A percentile compares a stretch with the other conserved stretches of the same genome.
These are phyloP conservation scores for Daldinia childiae DNA, from an alignment of 495 filamentous ascomycete species.

Conservation along the genomic window DNA sequence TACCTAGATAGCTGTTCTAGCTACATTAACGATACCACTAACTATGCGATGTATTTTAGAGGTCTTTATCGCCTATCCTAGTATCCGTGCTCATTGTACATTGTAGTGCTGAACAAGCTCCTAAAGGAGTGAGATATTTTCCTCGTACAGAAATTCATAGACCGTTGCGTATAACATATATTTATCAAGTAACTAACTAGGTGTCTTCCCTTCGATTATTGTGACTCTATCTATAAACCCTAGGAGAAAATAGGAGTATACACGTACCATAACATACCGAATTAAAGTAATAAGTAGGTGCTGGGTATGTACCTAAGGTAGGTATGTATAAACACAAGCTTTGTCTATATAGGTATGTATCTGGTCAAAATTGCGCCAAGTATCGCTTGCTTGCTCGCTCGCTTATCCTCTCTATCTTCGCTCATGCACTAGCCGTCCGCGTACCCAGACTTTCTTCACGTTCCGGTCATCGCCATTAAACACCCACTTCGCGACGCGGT, in stretches of 20 bases:
- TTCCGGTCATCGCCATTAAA: slow-evolving; percentile 89
- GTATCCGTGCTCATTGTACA: too few relatives aligned
- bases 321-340: not conserved
- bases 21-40: too few relatives aligned
- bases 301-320: not conserved
- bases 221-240: not conserved
- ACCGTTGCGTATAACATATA: too few relatives aligned
- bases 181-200: not conserved
- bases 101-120: too few relatives aligned
- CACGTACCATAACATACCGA: not conserved
- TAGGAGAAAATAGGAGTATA: not conserved
- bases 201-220: not conserved
- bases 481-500: slow-evolving; percentile 87
- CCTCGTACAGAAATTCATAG: too few relatives aligned
- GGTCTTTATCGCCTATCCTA: too few relatives aligned
- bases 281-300: not conserved
- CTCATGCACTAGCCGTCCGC: slow-evolving; percentile 77
- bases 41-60: too few relatives aligned
- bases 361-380: not conserved
- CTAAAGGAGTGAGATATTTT: too few relatives aligned
- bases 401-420: slow-evolving; percentile 20
- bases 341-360: too few relatives aligned
- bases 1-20: too few relatives aligned
- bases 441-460: slow-evolving; percentile 81
- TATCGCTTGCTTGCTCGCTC: not conserved